Base-by-base conservation (phyloP, 192 early-diverging fungal genomes). In the Podila verticillata region DNA sequence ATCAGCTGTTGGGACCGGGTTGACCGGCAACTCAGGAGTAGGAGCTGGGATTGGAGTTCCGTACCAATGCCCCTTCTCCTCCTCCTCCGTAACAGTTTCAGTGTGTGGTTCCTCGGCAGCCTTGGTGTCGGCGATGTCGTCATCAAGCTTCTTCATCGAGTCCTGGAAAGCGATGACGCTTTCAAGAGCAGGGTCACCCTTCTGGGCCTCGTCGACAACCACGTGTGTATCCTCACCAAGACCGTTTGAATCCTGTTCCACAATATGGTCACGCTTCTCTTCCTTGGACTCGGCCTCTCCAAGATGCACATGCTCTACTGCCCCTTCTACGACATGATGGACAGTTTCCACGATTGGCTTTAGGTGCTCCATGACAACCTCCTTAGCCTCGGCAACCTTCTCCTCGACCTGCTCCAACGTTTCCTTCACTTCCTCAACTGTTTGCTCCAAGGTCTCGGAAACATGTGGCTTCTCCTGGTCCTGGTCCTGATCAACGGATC, bases 291-390 rank as follows among this genome's bases (percentile, higher is more conserved):
- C 30, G 7, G 20, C 36, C 22, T 62, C n/a, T n/a, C n/a, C 36
- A 31, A 2, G 19, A 8, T 29, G 57, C 7, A 34, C 30, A 24
- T 63, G 60, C n/a, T 51, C 30, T 22, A 30, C 29, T 5, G 6
- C 6, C 36, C 57, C 44, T 20, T 72, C 70, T n/a, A 48, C 54
- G 3, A 48, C 32, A 4, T 65, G 36, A 28, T 34, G 54, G 5
- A 48, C 71, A 58, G n/a, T 47, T n/a, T 73, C 71, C n/a, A 19
- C 22, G 24, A 60, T 31, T 19, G 64, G 44, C 26, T 47, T n/a
- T 0, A 22, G 47, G 2, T 66, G 24, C 34, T 66, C 57, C 13
- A 48, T 29, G 8, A 44, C 49, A n/a, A 48, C 7, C 58, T 63
- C 31, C 39, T 59, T 65, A 2, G 48, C 57, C 1, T 66, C 72